These are phyloP conservation scores for Serendipita sp. DNA, from an alignment of 768 basidiomycete species.

Conservation along the genomic window DNA sequence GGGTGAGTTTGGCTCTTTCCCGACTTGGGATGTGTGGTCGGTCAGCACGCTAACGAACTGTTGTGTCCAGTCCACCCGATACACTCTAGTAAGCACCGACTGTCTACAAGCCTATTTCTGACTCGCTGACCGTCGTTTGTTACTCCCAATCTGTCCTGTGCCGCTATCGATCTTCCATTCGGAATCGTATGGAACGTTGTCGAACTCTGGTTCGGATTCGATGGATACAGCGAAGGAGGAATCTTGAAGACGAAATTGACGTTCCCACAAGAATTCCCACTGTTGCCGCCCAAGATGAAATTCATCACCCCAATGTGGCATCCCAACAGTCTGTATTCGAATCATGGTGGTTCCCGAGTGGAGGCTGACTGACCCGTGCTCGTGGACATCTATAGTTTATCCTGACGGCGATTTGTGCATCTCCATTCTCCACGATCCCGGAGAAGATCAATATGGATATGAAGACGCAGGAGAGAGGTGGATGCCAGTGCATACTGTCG, in stretches of 20 bases:
- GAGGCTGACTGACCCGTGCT: conserved; percentile 5
- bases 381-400: conserved; percentile 51
- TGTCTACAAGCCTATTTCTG: neutral
- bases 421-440: conserved; percentile 91
- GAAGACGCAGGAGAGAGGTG: conserved; percentile 95
- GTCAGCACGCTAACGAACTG: conserved; percentile 13
- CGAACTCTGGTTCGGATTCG: conserved; percentile 11
- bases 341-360: neutral
- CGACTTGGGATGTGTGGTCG: neutral
- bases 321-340: conserved; percentile 64
- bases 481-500: conserved; percentile 93
- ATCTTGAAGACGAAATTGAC: conserved; percentile 83
- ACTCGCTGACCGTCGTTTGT: neutral
- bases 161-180: neutral
- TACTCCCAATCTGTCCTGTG: neutral
- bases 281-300: conserved; percentile 87
- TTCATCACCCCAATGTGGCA: conserved; percentile 96
- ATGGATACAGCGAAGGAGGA: conserved; percentile 63
- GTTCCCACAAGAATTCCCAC: conserved; percentile 82
- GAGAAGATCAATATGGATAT: conserved; percentile 89
- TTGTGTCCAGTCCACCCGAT: conserved; percentile 56
- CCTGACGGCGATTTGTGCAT: conserved; percentile 95
- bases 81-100: conserved; percentile 64
- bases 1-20: conserved; percentile 33
- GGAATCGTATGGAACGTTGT: neutral